Percentiles rank a stretch among this genome's conserved stretches.
phyloP scores from a whole-genome alignment of 352 stramenopile genomes.

The Globisporangium nodosum region DNA sequence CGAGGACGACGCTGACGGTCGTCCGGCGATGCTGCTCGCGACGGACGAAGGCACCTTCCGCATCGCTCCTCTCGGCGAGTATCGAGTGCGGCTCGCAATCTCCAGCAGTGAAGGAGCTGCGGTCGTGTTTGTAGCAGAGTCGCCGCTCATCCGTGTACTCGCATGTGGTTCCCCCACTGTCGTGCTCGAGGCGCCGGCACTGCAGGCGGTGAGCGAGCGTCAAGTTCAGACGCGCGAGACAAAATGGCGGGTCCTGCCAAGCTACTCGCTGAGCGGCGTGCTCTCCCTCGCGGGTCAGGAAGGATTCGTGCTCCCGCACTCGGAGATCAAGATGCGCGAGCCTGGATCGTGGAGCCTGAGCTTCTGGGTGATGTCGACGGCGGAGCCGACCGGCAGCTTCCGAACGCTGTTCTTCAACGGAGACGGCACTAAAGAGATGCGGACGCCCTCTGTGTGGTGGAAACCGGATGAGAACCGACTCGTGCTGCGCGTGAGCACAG shows the following conservation, averaged over 20 bases:
- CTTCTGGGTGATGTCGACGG: constrained; percentile 57
- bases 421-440: constrained; percentile 44
- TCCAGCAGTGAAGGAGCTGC: neutral
- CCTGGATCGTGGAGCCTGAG: constrained; percentile 54
- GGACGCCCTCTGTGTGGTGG: constrained; percentile 82
- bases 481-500: constrained; percentile 67
- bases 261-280: constrained; percentile 37
- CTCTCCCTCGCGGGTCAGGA: constrained; percentile 44
- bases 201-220: neutral
- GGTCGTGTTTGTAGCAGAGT: constrained; percentile 3
- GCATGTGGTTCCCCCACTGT: constrained; percentile 1
- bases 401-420: constrained; percentile 83
- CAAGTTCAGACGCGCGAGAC: neutral
- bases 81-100: constrained; percentile 18
- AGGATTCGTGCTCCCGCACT: constrained; percentile 35
- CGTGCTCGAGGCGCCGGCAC: constrained; percentile 5
- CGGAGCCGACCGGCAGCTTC: constrained; percentile 51
- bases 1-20: neutral
- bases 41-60: constrained; percentile 20
- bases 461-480: constrained; percentile 55
- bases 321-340: constrained; percentile 27
- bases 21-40: neutral
- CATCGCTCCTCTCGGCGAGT: constrained; percentile 30
- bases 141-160: constrained; percentile 12
- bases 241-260: constrained; percentile 12